Percentiles rank a stretch among this genome's conserved stretches.
These are phyloP conservation scores for Trichocladium antarcticum DNA, from an alignment of 495 filamentous ascomycete species.

Conservation along the genomic window DNA sequence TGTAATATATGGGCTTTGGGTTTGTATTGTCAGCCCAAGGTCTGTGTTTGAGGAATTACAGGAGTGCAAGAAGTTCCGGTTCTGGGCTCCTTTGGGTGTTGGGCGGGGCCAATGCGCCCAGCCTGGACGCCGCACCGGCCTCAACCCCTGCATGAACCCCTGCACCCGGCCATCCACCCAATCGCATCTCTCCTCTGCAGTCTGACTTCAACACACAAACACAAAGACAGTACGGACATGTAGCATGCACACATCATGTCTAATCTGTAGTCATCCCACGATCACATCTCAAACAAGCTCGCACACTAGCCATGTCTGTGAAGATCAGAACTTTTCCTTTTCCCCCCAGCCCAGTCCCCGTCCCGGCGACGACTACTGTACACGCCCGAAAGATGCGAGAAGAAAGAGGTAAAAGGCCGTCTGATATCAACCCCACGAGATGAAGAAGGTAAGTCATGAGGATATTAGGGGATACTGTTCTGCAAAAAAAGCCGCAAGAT, in stretches of 20 bases:
- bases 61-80: neutral
- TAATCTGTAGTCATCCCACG: too few species aligned
- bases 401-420: constrained; percentile 22
- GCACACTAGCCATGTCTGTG: neutral
- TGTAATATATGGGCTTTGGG: too few species aligned
- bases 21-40: too few species aligned
- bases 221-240: too few species aligned
- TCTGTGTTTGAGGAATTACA: too few species aligned
- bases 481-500: constrained; percentile 24
- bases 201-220: too few species aligned
- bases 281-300: too few species aligned
- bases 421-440: neutral
- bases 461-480: constrained; percentile 27
- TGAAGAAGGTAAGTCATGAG: constrained; percentile 16
- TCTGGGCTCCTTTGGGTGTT: neutral
- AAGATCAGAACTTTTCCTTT: constrained; percentile 26
- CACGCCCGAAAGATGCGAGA: constrained; percentile 28
- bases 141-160: constrained; percentile 6
- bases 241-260: too few species aligned
- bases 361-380: constrained; percentile 31
- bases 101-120: constrained; percentile 2
- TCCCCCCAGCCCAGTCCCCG: constrained; percentile 20
- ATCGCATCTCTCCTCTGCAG: too few species aligned
- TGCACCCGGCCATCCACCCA: neutral
- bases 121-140: neutral